Conservation (phyloP, 2,329 filamentous ascomycete species). For the Amauroascus verrucosus region DNA sequence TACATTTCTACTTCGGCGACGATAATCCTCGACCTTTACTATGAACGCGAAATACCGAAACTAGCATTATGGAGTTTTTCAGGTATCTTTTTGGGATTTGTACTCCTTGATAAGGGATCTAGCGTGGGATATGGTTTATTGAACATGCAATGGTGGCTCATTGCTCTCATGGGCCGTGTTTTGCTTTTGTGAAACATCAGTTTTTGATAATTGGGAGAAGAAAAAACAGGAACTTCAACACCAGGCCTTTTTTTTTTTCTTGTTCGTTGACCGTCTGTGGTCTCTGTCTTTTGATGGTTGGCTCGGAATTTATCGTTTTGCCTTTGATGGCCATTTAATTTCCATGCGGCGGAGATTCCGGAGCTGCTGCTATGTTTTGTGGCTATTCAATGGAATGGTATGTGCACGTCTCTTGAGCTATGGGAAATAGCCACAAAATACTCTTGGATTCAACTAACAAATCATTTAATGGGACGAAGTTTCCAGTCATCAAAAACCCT, state of each 20-base stretch:
- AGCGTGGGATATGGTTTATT: background rate
- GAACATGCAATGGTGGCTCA: background rate
- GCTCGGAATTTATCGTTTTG: background rate
- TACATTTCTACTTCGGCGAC: conserved; percentile 7
- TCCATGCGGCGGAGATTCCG: too few species aligned
- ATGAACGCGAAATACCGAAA: background rate
- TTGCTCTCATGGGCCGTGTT: background rate
- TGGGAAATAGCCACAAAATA: background rate
- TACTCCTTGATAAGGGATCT: background rate
- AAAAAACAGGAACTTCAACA: background rate
- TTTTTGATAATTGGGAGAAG: background rate
- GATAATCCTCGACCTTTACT: background rate
- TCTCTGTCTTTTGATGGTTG: background rate
- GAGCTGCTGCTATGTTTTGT: background rate
- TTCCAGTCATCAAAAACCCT: too few species aligned
- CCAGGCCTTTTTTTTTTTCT: background rate
- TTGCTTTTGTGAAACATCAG: background rate
- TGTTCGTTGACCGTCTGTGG: background rate
- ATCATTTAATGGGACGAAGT: too few species aligned
- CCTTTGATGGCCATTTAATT: too few species aligned
- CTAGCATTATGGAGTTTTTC: conserved; percentile 8
- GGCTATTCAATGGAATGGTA: background rate
- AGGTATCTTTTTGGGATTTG: background rate
- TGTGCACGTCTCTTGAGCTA: background rate
- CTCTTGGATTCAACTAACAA: too few species aligned